phyloP scores from a whole-genome alignment of 2,329 filamentous ascomycete genomes.

The Geoglossum cookeanum region DNA sequence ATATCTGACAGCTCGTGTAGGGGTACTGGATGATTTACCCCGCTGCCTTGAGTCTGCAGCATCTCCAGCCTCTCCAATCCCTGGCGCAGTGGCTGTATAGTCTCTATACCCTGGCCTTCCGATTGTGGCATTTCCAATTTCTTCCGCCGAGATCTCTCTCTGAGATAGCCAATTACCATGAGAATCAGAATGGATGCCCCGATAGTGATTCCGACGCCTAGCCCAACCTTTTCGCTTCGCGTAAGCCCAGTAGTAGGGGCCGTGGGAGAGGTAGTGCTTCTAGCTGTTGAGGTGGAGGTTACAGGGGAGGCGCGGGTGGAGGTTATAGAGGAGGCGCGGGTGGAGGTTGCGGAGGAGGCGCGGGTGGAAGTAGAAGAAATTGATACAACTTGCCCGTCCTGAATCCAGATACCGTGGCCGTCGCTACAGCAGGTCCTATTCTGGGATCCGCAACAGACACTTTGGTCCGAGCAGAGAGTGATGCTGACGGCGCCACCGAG shows the following conservation, averaged over 20 bases:
- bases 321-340: no score
- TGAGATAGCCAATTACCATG: neutral
- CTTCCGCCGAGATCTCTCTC: no score
- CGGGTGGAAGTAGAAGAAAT: neutral
- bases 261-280: no score
- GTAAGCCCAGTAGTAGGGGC: neutral
- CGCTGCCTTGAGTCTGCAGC: neutral
- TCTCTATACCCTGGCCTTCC: no score
- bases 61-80: neutral
- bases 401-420: neutral
- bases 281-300: no score
- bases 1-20: neutral
- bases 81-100: neutral
- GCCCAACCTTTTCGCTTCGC: neutral
- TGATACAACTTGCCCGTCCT: neutral
- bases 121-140: no score
- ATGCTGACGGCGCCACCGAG: neutral
- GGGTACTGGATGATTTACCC: neutral
- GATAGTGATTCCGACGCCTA: neutral
- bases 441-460: neutral
- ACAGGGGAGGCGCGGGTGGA: no score
- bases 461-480: neutral
- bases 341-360: neutral
- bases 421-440: neutral
- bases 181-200: neutral